Evolutionary conservation across 2,329 filamentous ascomycete genomes (phyloP), one percentile per base, ranked within the genome.

Genomic region (Epichloe brachyelytri): DNA sequence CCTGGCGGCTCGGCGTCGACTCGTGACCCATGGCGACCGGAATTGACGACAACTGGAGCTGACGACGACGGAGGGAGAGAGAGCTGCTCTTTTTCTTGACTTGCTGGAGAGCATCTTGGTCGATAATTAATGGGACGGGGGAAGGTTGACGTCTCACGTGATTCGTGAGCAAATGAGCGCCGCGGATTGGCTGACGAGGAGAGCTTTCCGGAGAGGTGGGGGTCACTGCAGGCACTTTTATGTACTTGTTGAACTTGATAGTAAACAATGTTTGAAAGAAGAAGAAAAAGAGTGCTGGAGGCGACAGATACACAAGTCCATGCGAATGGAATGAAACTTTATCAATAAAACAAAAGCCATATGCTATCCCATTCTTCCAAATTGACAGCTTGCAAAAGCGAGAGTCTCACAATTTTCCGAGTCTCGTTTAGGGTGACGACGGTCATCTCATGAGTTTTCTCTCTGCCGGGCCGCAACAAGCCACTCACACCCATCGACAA

Each of bases 1-100:
- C 58, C 60, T 55, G 58, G 52, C 56, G 57, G 57, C 55, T 63
- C 56, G 55, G 54, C 54, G 56, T 60, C 54, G 54, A 48, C 34
- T 62, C 59, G 57, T 58, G 63, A 57, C 62, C 63, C 67, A 68
- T 69, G 59, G 62, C 60, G 62, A 55, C 51, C 47, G 40, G 38
- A 30, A 47, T 14, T 33, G 38, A 17, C 45, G 52, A 19, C 20
- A 36, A 11, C 14, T 33, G 34, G 45, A 53, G 56, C 1, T 55
- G 62, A 57, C 30, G 53, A 43, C 37, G 41, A 20, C 39, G 37
- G 37, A 41, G 46, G 22, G 17, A 22, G 36, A 19, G 19, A 10
- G 19, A 19, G 14, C 15, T 48, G 6, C 15, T 22, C 14, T 12
- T 19, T 40, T n/a, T 41, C 22, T 19, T 2, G 10, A 22, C 12